Evolutionary conservation across 164 flowering plant species (phyloP), one percentile per base, ranked within the genome.

Genomic region (Dillenia turbinata): DNA sequence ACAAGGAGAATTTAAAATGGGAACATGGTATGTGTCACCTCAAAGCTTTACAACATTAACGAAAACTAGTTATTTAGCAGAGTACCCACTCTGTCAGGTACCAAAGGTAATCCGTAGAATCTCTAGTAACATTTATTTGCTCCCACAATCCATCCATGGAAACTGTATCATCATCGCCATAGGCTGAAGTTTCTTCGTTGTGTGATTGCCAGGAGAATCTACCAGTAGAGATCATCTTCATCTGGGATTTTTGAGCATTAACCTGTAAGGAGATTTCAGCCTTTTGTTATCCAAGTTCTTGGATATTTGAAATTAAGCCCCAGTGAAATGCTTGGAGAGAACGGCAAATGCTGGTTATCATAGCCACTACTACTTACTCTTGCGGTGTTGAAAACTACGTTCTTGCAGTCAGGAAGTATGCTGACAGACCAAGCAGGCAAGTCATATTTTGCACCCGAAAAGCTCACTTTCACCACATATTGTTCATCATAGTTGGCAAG

Each of bases 381-480:
- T 66, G 98, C 98, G 19, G 98, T 88, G 80, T 93, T 93, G 75
- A 70, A 86, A 69, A 81, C 85, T 9, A 53, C 84, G 51, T 71
- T 87, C 70, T 78, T 88, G 86, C 98, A 92, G 78, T 89, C 96
- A 15, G 98, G 98, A 14, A 92, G 87, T 64, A 92, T 86, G 82
- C 98, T 92, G 69, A 92, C 65, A 9, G 98, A 92, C 92, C 93
- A 88, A 55, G 91, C 86, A 52, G 98, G 97, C 65, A 93, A 69
- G 56, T 87, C 78, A 65, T 88, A 93, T 40, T 71, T 77, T 60
- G 12, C 12, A 59, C 78, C 79, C 13, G 74, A 63, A 57, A 84
- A 93, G 14, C 68, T 69, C 53, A 90, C 86, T 64, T 63, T 85
- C 14, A 69, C 85, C 0, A 71, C 67, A 57, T 65, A 73, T 13